These are phyloP conservation scores for Gracilaria domingensis DNA, from an alignment of 23 red algal genomes.

Conservation along the genomic window DNA sequence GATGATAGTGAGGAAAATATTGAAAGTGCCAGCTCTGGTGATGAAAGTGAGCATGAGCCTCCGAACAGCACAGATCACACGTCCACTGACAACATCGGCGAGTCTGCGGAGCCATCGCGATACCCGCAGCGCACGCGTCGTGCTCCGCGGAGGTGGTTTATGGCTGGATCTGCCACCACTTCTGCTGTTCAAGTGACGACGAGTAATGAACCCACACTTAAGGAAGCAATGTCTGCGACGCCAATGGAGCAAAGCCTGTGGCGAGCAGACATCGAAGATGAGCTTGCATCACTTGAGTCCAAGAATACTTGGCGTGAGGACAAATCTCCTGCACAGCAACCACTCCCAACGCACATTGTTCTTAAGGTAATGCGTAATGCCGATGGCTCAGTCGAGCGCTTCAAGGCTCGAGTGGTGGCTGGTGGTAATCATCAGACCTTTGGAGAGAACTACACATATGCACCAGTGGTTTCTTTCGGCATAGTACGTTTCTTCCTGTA, in stretches of 20 bases:
- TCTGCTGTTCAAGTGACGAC: neutral
- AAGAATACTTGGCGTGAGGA: neutral
- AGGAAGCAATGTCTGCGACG: neutral
- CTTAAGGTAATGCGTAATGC: neutral
- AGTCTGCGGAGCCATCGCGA: neutral
- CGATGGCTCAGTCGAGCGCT: neutral
- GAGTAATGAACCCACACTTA: neutral
- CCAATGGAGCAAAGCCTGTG: neutral
- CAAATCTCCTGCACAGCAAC: neutral
- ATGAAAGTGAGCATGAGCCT: neutral
- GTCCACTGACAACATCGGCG: neutral
- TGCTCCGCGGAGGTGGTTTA: neutral
- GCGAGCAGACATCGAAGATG: neutral
- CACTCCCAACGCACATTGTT: constrained; percentile 21
- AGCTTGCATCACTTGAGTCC: neutral
- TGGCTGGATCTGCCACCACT: neutral
- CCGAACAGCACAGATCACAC: neutral
- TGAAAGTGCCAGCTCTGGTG: neutral
- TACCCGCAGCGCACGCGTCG: neutral
- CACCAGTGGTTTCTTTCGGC: constrained; percentile 2
- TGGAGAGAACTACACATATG: constrained; percentile 11
- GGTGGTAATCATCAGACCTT: constrained; percentile 9
- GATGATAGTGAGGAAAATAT: neutral
- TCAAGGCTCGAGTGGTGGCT: neutral
- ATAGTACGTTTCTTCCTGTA: constrained; percentile 30